Conservation (phyloP, 164 flowering plant species). For the Tetracentron sinense region DNA sequence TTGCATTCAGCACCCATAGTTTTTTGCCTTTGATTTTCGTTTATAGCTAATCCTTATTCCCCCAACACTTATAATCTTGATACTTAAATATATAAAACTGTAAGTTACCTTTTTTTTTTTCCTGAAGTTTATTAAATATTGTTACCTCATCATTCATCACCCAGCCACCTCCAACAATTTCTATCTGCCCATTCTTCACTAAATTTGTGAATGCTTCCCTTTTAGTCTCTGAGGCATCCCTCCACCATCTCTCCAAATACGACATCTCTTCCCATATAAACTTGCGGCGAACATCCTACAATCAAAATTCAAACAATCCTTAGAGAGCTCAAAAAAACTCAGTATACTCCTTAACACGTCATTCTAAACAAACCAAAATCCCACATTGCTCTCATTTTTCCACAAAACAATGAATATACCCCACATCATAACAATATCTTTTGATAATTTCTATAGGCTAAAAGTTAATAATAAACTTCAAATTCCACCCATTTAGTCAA, state of each 20-base stretch:
- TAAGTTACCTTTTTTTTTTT: no score
- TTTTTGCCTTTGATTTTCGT: no score
- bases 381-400: background rate
- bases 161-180: constrained; percentile 99
- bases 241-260: constrained; percentile 98
- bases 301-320: background rate
- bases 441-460: no score
- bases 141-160: constrained; percentile 99
- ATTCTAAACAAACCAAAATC: background rate
- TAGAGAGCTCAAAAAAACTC: background rate
- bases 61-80: no score
- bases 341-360: no score
- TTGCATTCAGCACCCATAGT: no score
- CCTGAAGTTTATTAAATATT: no score
- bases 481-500: no score
- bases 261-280: constrained; percentile 99
- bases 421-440: no score
- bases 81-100: no score
- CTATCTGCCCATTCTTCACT: constrained; percentile 87
- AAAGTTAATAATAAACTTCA: no score
- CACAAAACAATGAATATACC: background rate
- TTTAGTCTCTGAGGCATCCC: constrained; percentile 62
- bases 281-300: constrained; percentile 87
- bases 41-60: no score
- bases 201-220: constrained; percentile 55